These are phyloP conservation scores for Phytophthora litchii DNA, from an alignment of 352 stramenopile species.

Conservation along the genomic window DNA sequence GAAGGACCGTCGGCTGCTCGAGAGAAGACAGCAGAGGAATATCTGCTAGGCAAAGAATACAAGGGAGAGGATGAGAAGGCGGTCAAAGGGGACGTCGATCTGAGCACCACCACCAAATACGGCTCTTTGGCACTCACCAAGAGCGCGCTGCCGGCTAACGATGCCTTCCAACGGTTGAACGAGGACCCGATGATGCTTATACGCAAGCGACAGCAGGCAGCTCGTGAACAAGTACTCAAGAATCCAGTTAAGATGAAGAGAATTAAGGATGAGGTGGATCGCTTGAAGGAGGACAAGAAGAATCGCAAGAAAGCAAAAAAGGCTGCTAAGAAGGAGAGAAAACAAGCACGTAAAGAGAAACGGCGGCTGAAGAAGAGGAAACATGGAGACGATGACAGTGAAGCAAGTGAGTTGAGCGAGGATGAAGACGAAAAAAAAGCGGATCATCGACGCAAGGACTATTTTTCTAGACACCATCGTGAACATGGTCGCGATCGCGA, in stretches of 20 bases:
- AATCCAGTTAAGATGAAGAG: constrained; percentile 91
- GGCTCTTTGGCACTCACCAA: constrained; percentile 69
- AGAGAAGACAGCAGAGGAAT: constrained; percentile 86
- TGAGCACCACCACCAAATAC: constrained; percentile 72
- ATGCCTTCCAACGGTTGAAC: constrained; percentile 92
- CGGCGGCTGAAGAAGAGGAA: constrained; percentile 49
- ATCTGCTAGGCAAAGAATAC: constrained; percentile 93
- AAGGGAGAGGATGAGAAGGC: constrained; percentile 49
- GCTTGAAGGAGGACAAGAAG: constrained; percentile 82
- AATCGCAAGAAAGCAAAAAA: constrained; percentile 74
- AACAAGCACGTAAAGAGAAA: constrained; percentile 41
- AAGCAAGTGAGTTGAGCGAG: constrained; percentile 16
- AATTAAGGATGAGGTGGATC: constrained; percentile 84
- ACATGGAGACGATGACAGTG: constrained; percentile 26
- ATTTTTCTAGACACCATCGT: constrained; percentile 17
- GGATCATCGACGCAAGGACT: constrained; percentile 5
- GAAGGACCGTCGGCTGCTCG: constrained; percentile 87
- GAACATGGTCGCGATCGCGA: constrained; percentile 9
- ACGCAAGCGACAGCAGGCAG: constrained; percentile 76
- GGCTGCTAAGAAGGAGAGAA: constrained; percentile 71
- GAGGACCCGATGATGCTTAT: constrained; percentile 98
- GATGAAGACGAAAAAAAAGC: constrained; percentile 27
- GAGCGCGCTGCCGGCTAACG: constrained; percentile 72
- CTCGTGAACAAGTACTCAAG: constrained; percentile 87
- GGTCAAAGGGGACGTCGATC: constrained; percentile 36